Conservation (phyloP, 345 rosid species). For the Eucalyptus leucophloia region DNA sequence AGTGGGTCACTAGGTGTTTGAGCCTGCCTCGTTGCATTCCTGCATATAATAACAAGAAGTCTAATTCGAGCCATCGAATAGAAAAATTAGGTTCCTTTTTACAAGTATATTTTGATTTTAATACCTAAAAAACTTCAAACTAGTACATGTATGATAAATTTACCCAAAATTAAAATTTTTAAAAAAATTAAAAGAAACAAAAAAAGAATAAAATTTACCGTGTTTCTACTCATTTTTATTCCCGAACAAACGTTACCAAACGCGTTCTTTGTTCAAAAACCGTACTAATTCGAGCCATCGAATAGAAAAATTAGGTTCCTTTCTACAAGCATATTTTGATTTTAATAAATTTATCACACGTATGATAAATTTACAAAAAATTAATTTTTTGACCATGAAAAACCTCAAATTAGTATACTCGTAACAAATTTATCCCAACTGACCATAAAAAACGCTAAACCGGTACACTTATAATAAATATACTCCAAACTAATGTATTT, state of each 20-base stretch:
- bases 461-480: too few relatives aligned
- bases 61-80: neutral
- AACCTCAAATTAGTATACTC: fast-evolving
- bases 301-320: neutral
- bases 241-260: too few relatives aligned
- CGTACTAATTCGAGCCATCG: neutral
- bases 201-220: too few relatives aligned
- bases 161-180: too few relatives aligned
- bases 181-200: too few relatives aligned
- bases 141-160: too few relatives aligned
- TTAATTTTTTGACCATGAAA: fast-evolving
- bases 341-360: too few relatives aligned
- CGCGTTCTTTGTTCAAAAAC: too few relatives aligned
- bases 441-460: fast-evolving
- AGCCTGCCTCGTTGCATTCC: neutral
- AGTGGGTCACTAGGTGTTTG: neutral
- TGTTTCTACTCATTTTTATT: too few relatives aligned
- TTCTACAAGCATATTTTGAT: neutral
- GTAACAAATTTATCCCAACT: fast-evolving
- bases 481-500: too few relatives aligned
- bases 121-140: too few relatives aligned
- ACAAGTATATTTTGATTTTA: neutral
- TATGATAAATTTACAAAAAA: too few relatives aligned
- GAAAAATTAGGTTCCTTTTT: neutral
- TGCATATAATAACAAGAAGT: neutral